A percentile compares a stretch with the other conserved stretches of the same genome.
Conservation (phyloP, 345 rosid genomes). For the Bretschneidera sinensis region DNA sequence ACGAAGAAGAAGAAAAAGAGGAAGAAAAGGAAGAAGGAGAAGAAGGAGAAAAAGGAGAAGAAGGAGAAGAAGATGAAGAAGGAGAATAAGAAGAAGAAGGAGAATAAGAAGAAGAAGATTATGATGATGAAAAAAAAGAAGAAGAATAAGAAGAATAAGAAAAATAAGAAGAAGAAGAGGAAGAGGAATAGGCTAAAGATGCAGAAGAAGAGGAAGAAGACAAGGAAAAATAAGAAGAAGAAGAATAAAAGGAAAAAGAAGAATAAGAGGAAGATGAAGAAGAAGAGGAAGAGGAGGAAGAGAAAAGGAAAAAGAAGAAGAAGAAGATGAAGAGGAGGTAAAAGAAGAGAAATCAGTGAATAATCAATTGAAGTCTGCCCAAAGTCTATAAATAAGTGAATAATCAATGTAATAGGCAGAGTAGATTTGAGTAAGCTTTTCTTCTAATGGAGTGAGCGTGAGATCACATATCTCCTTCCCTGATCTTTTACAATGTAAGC, state of each 20-base stretch:
- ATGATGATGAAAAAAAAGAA: neutral
- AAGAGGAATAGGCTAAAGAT: neutral
- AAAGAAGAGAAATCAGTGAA: neutral
- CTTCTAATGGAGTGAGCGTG: too few species aligned
- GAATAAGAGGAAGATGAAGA: neutral
- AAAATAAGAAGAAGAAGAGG: too few species aligned
- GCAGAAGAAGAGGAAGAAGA: neutral
- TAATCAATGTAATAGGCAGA: too few species aligned
- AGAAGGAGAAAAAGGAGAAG: neutral
- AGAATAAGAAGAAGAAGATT: neutral
- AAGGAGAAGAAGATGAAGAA: neutral
- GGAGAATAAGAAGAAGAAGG: neutral
- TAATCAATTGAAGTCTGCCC: too few species aligned
- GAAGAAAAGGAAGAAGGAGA: neutral
- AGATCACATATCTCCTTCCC: too few species aligned
- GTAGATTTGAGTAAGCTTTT: too few species aligned
- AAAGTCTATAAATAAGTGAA: too few species aligned
- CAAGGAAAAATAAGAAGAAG: neutral
- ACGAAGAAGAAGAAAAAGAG: neutral
- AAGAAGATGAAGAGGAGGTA: neutral
- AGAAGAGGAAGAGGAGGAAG: neutral
- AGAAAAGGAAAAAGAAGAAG: neutral
- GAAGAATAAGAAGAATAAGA: neutral
- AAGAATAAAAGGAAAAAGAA: neutral
- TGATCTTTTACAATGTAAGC: too few species aligned